Percentiles rank a stretch among this genome's conserved stretches.
These are phyloP conservation scores for Eucalyptus decipiens DNA, from an alignment of 345 rosid species.

Conservation along the genomic window DNA sequence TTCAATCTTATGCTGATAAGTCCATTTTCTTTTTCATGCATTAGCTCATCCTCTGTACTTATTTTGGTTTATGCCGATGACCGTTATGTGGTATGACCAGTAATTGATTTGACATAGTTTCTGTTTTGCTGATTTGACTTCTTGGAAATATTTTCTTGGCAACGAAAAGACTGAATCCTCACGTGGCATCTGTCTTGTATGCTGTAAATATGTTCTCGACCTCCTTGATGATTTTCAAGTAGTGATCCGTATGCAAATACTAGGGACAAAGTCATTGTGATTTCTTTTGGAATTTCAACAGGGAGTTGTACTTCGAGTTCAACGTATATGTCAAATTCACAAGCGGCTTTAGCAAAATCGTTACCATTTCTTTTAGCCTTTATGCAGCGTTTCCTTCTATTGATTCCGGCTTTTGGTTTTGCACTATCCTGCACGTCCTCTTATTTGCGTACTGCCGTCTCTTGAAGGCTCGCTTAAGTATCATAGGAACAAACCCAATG, in stretches of 20 bases:
- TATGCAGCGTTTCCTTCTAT: background rate
- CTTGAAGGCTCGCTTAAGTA: background rate
- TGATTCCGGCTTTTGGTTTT: background rate
- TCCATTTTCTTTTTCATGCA: background rate
- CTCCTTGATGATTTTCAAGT: background rate
- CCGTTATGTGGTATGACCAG: background rate
- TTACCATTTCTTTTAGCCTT: background rate
- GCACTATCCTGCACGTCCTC: background rate
- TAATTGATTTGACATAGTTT: background rate
- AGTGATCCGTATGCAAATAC: background rate
- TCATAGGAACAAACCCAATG: background rate
- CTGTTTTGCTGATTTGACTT: background rate
- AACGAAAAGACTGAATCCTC: background rate
- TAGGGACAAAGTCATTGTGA: background rate
- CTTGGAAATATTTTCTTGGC: background rate
- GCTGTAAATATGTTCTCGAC: background rate
- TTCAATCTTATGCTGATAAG: background rate
- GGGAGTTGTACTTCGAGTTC: background rate
- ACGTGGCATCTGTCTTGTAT: background rate
- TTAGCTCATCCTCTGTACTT: background rate
- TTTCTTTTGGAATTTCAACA: background rate
- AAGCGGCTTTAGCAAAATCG: background rate
- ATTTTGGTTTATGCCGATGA: background rate
- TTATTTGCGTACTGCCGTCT: background rate
- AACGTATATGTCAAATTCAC: background rate